Percentiles rank a stretch among this genome's conserved stretches.
Conservation (phyloP, 75 land plant genomes). For the Sequoiadendron giganteum region DNA sequence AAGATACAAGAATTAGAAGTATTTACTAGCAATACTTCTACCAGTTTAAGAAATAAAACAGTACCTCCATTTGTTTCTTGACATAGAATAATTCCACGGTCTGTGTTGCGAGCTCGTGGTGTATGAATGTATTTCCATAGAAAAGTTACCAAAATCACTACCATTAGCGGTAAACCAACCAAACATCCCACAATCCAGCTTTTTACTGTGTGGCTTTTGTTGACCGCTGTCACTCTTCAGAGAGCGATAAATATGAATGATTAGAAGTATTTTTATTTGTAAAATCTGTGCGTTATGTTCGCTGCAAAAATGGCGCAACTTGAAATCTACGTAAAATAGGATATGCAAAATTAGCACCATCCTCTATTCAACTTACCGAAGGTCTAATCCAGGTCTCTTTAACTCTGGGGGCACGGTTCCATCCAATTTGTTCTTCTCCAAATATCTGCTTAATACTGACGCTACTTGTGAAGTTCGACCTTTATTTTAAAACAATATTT, state of each 20-base stretch:
- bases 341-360: too few species aligned
- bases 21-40: background rate
- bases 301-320: too few species aligned
- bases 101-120: background rate
- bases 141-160: background rate
- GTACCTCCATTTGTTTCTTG: background rate
- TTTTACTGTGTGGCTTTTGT: background rate
- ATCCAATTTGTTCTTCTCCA: background rate
- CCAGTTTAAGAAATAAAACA: background rate
- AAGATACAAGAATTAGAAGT: background rate
- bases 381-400: background rate
- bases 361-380: background rate
- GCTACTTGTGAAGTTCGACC: background rate
- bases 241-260: background rate
- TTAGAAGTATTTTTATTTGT: too few species aligned
- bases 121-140: background rate
- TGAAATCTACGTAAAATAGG: too few species aligned
- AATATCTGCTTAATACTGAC: background rate
- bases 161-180: background rate
- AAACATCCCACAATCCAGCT: background rate
- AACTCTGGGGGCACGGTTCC: background rate
- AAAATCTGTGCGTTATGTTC: too few species aligned
- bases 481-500: background rate
- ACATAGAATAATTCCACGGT: background rate
- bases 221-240: background rate